Evolutionary conservation across 2,329 filamentous ascomycete species (phyloP).

Genomic region (Fusarium miscanthi): DNA sequence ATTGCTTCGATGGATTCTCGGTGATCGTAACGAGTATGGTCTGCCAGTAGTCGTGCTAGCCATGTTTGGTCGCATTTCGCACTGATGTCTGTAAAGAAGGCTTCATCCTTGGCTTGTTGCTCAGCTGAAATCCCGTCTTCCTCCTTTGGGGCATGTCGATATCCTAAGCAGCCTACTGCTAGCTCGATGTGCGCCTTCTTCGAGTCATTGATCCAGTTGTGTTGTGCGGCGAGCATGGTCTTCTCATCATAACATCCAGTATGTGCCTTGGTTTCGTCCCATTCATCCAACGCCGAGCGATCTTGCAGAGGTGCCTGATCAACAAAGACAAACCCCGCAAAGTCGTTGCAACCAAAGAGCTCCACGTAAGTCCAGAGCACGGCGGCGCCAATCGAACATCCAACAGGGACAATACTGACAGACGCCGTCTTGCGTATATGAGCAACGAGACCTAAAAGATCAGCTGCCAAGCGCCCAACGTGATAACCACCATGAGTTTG

Average conservation of each 20-base stretch:
- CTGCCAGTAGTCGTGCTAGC: slow-evolving; percentile 42
- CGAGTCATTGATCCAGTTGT: slow-evolving; percentile 42
- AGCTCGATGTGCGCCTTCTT: slow-evolving; percentile 40
- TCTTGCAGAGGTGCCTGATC: slow-evolving; percentile 45
- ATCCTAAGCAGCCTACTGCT: slow-evolving; percentile 41
- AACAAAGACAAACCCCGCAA: slow-evolving; percentile 44
- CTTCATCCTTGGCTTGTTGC: slow-evolving; percentile 38
- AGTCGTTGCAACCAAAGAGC: slow-evolving; percentile 42
- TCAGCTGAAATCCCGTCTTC: slow-evolving; percentile 36
- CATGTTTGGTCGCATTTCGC: slow-evolving; percentile 42
- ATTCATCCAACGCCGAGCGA: slow-evolving; percentile 38
- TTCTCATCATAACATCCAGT: slow-evolving; percentile 43
- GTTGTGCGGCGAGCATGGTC: slow-evolving; percentile 39
- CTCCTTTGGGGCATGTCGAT: slow-evolving; percentile 39
- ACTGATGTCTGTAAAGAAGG: slow-evolving; percentile 44
- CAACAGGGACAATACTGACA: slow-evolving; percentile 40
- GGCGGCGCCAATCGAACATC: slow-evolving; percentile 45
- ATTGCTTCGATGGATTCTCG: slow-evolving; percentile 43
- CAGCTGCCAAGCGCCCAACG: slow-evolving; percentile 42
- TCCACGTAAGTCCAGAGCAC: slow-evolving; percentile 46
- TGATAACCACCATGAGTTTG: slow-evolving; percentile 42
- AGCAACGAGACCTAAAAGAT: slow-evolving; percentile 35
- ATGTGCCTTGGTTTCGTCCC: slow-evolving; percentile 40
- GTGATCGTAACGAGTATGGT: slow-evolving; percentile 45
- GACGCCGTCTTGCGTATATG: slow-evolving; percentile 36